A percentile compares a stretch with the other conserved stretches of the same genome.
phyloP scores from a whole-genome alignment of 441 rosid species.

The Eruca vesicaria region DNA sequence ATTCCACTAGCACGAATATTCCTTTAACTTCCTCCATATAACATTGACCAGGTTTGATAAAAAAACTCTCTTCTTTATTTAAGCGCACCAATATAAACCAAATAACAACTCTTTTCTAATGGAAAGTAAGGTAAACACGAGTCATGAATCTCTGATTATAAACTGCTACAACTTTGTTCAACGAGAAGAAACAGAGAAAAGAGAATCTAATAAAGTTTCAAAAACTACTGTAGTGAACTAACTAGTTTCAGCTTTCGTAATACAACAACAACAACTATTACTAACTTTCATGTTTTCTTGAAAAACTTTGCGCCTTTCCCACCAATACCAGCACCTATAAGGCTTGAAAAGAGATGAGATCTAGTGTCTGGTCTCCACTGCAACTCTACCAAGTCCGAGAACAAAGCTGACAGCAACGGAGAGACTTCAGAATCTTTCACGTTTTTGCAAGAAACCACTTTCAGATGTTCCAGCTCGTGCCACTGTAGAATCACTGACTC shows the following conservation, averaged over 20 bases:
- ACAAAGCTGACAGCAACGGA: slow-evolving; percentile 53
- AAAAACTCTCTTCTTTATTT: too few species aligned
- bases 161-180: slow-evolving; percentile 25
- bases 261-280: neutral
- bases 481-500: slow-evolving; percentile 58
- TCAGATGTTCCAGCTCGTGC: slow-evolving; percentile 57
- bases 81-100: neutral
- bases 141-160: slow-evolving; percentile 7
- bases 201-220: neutral
- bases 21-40: neutral
- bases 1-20: neutral
- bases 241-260: neutral
- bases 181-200: neutral
- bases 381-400: slow-evolving; percentile 55
- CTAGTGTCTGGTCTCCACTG: slow-evolving; percentile 74
- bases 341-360: slow-evolving; percentile 49
- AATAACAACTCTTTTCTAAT: neutral
- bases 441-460: slow-evolving; percentile 58
- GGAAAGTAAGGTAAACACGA: neutral
- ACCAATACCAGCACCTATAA: slow-evolving; percentile 55
- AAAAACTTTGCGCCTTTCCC: slow-evolving; percentile 57
- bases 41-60: neutral
- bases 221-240: neutral
- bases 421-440: slow-evolving; percentile 59
- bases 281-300: slow-evolving; percentile 45